phyloP scores from a whole-genome alignment of 148 eudicot species.

The Amaranthus cruentus region DNA sequence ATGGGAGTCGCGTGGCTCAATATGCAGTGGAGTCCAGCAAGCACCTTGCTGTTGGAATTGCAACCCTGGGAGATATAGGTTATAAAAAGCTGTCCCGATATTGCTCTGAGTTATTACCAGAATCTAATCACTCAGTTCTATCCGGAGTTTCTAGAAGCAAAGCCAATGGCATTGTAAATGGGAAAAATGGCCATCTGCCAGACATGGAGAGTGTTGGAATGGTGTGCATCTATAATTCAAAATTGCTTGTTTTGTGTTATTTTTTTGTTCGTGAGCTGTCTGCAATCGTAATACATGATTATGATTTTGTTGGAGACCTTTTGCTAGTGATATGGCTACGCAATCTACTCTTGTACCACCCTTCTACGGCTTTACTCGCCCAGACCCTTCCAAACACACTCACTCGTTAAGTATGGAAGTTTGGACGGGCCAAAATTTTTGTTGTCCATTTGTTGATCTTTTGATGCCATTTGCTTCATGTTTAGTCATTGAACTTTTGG shows the following conservation, averaged over 20 bases:
- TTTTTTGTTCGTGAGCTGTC: constrained; percentile 3
- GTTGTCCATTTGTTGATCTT: background rate
- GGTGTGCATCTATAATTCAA: constrained; percentile 35
- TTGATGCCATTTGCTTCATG: background rate
- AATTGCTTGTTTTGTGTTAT: background rate
- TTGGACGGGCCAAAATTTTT: background rate
- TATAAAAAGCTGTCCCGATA: constrained; percentile 71
- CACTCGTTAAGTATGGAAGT: background rate
- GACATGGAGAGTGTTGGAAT: constrained; percentile 65
- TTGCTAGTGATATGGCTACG: background rate
- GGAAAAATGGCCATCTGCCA: constrained; percentile 43
- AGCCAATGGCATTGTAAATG: constrained; percentile 43
- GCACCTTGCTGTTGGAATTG: constrained; percentile 85
- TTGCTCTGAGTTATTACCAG: constrained; percentile 70
- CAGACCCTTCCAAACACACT: background rate
- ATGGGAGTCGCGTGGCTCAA: constrained; percentile 70
- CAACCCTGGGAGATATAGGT: constrained; percentile 69
- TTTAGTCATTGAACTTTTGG: background rate
- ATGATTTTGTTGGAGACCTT: background rate
- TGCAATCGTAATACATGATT: background rate
- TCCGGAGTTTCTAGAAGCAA: constrained; percentile 39
- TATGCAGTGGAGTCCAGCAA: constrained; percentile 86
- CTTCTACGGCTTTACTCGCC: too few species aligned
- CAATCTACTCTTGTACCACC: background rate
- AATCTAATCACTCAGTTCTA: constrained; percentile 37